Conservation (phyloP, 1,139 yeast species). For the Groenewaldozyma sp. region DNA sequence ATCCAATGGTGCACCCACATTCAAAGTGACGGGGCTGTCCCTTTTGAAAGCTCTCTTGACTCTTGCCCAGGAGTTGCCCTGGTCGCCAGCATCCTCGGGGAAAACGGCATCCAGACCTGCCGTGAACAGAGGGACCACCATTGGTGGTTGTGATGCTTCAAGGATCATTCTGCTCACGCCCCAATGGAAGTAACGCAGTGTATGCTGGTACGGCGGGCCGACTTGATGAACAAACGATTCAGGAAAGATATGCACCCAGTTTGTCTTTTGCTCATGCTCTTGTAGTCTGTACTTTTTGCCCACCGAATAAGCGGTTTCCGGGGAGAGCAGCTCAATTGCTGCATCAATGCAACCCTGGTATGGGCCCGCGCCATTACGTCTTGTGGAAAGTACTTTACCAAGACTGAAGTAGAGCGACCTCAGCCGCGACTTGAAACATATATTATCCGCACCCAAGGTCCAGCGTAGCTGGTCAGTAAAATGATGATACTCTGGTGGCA, state of each 20-base stretch:
- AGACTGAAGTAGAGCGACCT: constrained; percentile 53
- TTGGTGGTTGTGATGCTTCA: constrained; percentile 77
- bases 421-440: constrained; percentile 52
- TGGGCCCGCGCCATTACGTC: constrained; percentile 85
- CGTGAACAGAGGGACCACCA: constrained; percentile 80
- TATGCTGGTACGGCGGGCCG: constrained; percentile 64
- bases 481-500: constrained; percentile 54
- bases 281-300: constrained; percentile 27
- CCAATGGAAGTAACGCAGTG: constrained; percentile 95
- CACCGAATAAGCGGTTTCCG: constrained; percentile 3
- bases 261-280: constrained; percentile 28
- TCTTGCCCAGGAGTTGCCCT: background rate
- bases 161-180: constrained; percentile 77
- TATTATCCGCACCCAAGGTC: constrained; percentile 91
- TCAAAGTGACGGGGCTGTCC: constrained; percentile 39
- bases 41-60: background rate
- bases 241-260: constrained; percentile 94
- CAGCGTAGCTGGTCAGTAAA: constrained; percentile 70
- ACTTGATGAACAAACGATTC: constrained; percentile 91
- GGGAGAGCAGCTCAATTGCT: constrained; percentile 69
- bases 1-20: constrained; percentile 63
- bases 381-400: constrained; percentile 81
- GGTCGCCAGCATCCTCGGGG: constrained; percentile 50
- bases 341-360: constrained; percentile 90
- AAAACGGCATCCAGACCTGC: constrained; percentile 81